phyloP scores from a whole-genome alignment of 2,329 filamentous ascomycete genomes.

The Juglanconis juglandina region DNA sequence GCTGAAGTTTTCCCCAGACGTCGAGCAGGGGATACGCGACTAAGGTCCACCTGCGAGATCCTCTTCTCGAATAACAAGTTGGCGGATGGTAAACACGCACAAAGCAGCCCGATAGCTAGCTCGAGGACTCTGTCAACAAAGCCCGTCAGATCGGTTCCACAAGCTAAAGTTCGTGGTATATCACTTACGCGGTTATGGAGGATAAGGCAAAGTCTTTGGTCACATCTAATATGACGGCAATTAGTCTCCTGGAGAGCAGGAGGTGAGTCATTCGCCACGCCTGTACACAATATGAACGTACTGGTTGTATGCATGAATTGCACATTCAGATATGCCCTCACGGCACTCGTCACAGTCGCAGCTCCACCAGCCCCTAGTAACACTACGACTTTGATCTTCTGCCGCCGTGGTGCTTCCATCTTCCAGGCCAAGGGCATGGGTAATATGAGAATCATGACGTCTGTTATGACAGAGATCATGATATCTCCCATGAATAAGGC shows the following conservation, averaged over 20 bases:
- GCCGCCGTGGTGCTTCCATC: conserved; percentile 25
- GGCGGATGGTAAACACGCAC: conserved; percentile 25
- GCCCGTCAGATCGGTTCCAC: not conserved
- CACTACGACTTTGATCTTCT: conserved; percentile 30
- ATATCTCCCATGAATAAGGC: conserved; percentile 32
- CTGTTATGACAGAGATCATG: conserved; percentile 31
- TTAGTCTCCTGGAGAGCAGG: too few species aligned
- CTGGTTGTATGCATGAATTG: conserved; percentile 20
- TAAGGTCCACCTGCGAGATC: not conserved
- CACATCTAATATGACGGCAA: not conserved
- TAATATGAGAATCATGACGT: conserved; percentile 32
- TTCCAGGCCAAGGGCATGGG: conserved; percentile 31
- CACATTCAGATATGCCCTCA: conserved; percentile 26
- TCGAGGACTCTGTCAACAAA: conserved; percentile 16
- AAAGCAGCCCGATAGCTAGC: conserved; percentile 24
- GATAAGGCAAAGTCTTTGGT: not conserved
- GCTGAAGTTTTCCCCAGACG: not conserved
- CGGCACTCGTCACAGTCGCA: conserved; percentile 26
- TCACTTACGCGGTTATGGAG: not conserved
- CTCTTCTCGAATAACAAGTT: conserved; percentile 13
- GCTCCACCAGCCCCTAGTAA: conserved; percentile 30
- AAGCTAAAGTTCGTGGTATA: not conserved
- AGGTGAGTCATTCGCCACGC: not conserved
- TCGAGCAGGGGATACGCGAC: not conserved
- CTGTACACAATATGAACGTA: not conserved